These are phyloP conservation scores for Aspergillus glaucus DNA, from an alignment of 2,329 filamentous ascomycete genomes.

Conservation along the genomic window DNA sequence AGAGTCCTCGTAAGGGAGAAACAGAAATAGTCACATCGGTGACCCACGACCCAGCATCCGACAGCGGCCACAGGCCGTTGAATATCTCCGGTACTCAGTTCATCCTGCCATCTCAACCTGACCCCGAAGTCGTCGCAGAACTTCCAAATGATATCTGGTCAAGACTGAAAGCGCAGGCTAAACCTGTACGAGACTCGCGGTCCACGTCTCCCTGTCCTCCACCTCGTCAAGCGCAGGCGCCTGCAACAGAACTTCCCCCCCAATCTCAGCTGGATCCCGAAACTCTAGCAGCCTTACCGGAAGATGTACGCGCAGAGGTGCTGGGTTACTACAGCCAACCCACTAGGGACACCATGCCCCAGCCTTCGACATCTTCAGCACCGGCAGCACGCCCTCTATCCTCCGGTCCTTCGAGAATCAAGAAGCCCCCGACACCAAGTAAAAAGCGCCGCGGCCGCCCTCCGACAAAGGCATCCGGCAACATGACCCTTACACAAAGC, in stretches of 20 bases:
- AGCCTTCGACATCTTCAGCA: conserved; percentile 40
- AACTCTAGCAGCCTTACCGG: conserved; percentile 74
- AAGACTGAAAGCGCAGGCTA: conserved; percentile 60
- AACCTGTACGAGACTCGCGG: conserved; percentile 13
- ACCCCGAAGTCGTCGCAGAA: conserved; percentile 74
- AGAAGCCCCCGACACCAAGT: conserved; percentile 55
- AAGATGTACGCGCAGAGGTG: conserved; percentile 79
- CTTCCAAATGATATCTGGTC: conserved; percentile 76
- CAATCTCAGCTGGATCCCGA: conserved; percentile 80
- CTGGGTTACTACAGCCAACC: conserved; percentile 59
- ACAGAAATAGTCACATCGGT: conserved; percentile 16
- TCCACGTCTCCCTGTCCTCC: conserved; percentile 30
- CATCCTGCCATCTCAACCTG: conserved; percentile 72
- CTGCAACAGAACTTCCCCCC: conserved; percentile 43
- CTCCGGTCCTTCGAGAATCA: conserved; percentile 17
- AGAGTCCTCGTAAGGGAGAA: conserved; percentile 36
- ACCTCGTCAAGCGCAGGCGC: conserved; percentile 10
- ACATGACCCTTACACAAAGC: conserved; percentile 63
- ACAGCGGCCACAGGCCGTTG: conserved; percentile 53
- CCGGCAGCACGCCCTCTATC: conserved; percentile 44
- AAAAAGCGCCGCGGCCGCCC: conserved; percentile 55
- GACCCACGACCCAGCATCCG: conserved; percentile 25
- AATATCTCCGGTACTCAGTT: conserved; percentile 88
- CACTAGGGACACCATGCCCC: conserved; percentile 16
- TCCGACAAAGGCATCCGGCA: conserved; percentile 48